Conservation (phyloP, 352 stramenopile species). For the Phytophthora aleatoria region DNA sequence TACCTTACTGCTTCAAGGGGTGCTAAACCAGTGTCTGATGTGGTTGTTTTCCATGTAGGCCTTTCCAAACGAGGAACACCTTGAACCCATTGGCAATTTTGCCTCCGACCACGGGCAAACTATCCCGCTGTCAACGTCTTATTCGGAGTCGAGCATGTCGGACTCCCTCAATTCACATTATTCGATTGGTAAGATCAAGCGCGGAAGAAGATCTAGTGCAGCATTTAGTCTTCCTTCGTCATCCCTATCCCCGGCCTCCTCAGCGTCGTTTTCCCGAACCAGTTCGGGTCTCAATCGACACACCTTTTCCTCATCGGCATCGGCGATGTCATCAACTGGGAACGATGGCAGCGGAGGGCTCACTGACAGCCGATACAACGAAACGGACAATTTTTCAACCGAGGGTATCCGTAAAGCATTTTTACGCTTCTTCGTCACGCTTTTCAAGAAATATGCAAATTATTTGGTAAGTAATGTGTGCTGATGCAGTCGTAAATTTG, state of each 20-base stretch:
- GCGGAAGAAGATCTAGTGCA: constrained; percentile 55
- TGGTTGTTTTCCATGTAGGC: constrained; percentile 36
- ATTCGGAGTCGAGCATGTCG: constrained; percentile 56
- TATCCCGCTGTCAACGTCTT: constrained; percentile 60
- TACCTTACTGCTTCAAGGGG: background rate
- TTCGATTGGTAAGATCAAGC: constrained; percentile 73
- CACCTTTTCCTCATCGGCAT: constrained; percentile 39
- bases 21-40: background rate
- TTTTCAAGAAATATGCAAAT: constrained; percentile 78
- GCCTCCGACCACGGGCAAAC: constrained; percentile 71
- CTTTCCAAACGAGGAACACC: constrained; percentile 80
- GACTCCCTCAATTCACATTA: constrained; percentile 65
- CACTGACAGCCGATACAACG: constrained; percentile 71
- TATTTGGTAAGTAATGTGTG: constrained; percentile 62
- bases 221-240: constrained; percentile 42
- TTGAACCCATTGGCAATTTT: constrained; percentile 82
- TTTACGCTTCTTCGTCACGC: constrained; percentile 80
- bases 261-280: constrained; percentile 35
- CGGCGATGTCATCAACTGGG: constrained; percentile 24
- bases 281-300: constrained; percentile 34
- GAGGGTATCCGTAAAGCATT: constrained; percentile 73
- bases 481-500: background rate
- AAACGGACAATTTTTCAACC: constrained; percentile 71
- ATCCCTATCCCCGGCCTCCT: constrained; percentile 29
- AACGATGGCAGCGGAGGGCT: constrained; percentile 51